Percentiles rank a stretch among this genome's conserved stretches.
phyloP scores from a whole-genome alignment of 768 basidiomycete species.

The Suillus lakei region DNA sequence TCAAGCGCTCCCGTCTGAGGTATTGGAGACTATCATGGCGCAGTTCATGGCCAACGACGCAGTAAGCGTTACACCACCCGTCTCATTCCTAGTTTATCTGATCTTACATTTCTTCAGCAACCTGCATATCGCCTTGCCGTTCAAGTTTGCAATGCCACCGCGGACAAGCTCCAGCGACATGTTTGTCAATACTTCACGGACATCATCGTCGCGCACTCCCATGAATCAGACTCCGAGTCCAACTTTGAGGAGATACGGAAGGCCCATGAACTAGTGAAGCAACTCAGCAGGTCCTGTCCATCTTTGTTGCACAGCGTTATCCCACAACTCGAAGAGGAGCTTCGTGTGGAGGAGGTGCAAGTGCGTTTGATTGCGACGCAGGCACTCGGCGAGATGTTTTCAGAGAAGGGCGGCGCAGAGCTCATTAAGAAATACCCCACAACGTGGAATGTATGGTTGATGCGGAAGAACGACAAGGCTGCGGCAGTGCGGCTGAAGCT shows the following conservation, averaged over 20 bases:
- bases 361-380: conserved; percentile 84
- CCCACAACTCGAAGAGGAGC: conserved; percentile 90
- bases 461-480: conserved; percentile 77
- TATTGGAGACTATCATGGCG: conserved; percentile 79
- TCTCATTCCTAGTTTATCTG: background rate
- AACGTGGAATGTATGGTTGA: conserved; percentile 87
- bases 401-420: conserved; percentile 73
- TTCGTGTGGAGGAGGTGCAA: conserved; percentile 73
- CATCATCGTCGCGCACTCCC: conserved; percentile 67
- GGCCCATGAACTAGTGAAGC: conserved; percentile 87
- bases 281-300: conserved; percentile 80
- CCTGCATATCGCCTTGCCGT: conserved; percentile 83
- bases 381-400: conserved; percentile 90
- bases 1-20: conserved; percentile 72
- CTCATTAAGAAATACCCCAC: conserved; percentile 79
- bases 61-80: conserved; percentile 45
- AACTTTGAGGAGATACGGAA: conserved; percentile 70
- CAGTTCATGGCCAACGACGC: conserved; percentile 85
- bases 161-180: conserved; percentile 87
- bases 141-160: conserved; percentile 80
- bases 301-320: conserved; percentile 86
- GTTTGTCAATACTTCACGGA: conserved; percentile 95
- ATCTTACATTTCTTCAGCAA: conserved; percentile 47
- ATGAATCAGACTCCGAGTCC: conserved; percentile 57
- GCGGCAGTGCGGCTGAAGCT: conserved; percentile 75